Evolutionary conservation across 2,329 filamentous ascomycete genomes (phyloP), one percentile per base, ranked within the genome.

Genomic region (Mycosphaerella sp.): DNA sequence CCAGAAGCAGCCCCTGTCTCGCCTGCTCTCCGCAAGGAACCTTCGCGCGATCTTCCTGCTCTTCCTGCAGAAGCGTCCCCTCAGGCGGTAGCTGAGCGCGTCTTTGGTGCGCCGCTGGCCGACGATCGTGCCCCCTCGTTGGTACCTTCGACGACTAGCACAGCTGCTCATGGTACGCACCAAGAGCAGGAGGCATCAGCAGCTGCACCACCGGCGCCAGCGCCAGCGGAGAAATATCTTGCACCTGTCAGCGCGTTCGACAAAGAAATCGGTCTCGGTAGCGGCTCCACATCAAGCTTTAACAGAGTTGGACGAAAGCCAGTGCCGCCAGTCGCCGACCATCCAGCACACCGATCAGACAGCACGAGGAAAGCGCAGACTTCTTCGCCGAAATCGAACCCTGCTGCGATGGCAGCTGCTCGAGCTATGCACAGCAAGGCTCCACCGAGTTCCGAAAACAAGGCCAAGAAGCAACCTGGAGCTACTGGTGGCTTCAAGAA

Each of bases 401-500:
- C 67, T 8, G 66, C 67, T 6, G 62, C 64, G 2, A 48, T 66
- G 17, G 67, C 67, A 10, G 68, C 68, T 12, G 59, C 61, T 42
- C 59, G 58, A 46, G 66, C 69, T 5, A 64, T 69, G 60, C 59
- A 65, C 32, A 38, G 12, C 34, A 57, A 54, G 38, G 53, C 60
- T 5, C 69, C 70, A 14, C 41, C 46, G 41, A 69, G 55, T 64
- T 67, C 56, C 66, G 69, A 51, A 43, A 56, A 52, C 46, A 62
- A 65, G 8, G 62, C 64, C 39, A 74, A 71, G 64, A 78, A 76
- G 64, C 61, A 73, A 45, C 71, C 71, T 62, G 68, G 65, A 8
- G 62, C 67, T 40, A 74, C 74, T 38, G 61, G 60, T 45, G 66
- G 82, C 12, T 77, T 87, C 62, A 80, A 79, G 58, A 86, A 85